Conservation (phyloP, 345 rosid genomes). For the Punica granatum region DNA sequence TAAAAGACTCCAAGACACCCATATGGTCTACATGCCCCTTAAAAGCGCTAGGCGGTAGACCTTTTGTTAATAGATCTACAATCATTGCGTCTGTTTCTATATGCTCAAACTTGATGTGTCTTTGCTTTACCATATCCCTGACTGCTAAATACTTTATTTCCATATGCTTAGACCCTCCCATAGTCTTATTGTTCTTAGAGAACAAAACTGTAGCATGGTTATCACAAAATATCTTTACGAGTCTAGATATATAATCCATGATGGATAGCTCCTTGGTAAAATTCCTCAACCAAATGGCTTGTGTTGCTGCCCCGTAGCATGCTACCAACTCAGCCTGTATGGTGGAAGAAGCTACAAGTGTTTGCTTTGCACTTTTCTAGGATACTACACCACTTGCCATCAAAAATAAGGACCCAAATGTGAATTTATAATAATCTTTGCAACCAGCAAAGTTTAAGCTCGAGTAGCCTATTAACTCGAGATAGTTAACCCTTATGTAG, state of each 20-base stretch:
- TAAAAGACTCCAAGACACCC: neutral
- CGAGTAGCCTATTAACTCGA: neutral
- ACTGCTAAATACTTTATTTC: neutral
- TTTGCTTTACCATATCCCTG: neutral
- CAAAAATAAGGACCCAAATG: no score
- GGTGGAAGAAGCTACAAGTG: neutral
- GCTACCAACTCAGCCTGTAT: neutral
- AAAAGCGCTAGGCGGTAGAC: neutral
- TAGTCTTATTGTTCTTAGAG: neutral
- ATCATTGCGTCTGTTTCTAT: neutral
- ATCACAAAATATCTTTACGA: neutral
- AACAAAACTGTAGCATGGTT: neutral
- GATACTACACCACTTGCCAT: neutral
- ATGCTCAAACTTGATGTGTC: neutral
- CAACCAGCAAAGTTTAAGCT: neutral
- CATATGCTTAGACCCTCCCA: neutral
- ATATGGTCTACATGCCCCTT: neutral
- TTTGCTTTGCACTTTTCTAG: slow-evolving; percentile 1
- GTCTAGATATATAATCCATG: neutral
- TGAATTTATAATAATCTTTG: neutral
- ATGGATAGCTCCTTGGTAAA: neutral
- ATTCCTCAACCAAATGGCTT: slow-evolving; percentile 1
- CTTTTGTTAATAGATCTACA: neutral
- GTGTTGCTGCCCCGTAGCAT: neutral
- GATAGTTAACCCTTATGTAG: neutral